Evolutionary conservation across 2,329 filamentous ascomycete genomes (phyloP).

Genomic region (Gliomastix tumulicola): DNA sequence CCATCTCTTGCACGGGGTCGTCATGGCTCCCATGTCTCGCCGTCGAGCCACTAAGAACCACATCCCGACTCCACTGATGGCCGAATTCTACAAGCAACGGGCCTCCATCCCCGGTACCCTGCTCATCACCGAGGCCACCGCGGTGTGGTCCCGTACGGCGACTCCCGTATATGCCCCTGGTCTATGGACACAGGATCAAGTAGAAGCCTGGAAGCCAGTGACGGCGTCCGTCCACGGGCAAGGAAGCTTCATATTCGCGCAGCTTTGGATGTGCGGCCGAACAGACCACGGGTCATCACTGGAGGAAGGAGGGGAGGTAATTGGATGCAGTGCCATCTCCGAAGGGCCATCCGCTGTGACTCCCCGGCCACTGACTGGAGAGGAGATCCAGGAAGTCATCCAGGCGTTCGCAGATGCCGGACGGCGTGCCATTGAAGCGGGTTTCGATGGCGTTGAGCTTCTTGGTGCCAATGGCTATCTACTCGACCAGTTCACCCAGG

Average conservation of each 20-base stretch:
- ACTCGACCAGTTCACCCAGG: conserved; percentile 46
- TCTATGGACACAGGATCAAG: conserved; percentile 49
- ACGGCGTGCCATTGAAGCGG: conserved; percentile 46
- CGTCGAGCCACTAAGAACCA: conserved; percentile 33
- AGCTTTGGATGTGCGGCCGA: conserved; percentile 57
- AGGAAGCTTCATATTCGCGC: conserved; percentile 51
- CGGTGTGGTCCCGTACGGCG: no score
- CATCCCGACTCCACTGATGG: conserved; percentile 18
- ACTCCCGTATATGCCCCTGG: no score
- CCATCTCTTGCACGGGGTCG: conserved; percentile 34
- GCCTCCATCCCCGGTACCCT: conserved; percentile 32
- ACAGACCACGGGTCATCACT: conserved; percentile 26
- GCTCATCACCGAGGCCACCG: conserved; percentile 37
- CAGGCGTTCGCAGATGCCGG: conserved; percentile 46
- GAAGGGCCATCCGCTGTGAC: conserved; percentile 38
- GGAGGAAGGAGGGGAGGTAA: conserved; percentile 16
- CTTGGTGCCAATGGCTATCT: conserved; percentile 51
- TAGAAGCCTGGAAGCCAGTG: conserved; percentile 52
- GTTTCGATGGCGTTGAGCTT: conserved; percentile 36
- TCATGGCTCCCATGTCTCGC: conserved; percentile 51
- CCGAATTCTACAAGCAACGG: conserved; percentile 40
- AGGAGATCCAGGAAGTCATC: conserved; percentile 58
- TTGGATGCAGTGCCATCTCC: conserved; percentile 17
- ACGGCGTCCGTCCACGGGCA: conserved; percentile 58
- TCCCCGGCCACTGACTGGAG: conserved; percentile 55